Base-by-base conservation (phyloP, 148 eudicot species). In the Gaultheria prostrata region DNA sequence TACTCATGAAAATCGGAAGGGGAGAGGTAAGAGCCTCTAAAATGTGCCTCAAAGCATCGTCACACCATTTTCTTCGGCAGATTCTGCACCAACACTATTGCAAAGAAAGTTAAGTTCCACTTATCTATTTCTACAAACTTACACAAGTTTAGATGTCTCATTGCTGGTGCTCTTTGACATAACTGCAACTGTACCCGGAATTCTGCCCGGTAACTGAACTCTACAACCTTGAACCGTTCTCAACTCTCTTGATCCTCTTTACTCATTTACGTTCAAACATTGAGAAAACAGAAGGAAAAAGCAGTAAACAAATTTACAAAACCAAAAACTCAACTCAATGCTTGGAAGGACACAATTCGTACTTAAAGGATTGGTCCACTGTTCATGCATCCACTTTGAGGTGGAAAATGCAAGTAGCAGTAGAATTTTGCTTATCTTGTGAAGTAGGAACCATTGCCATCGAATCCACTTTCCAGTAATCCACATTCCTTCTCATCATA, bases 381-480 rank as follows among this genome's bases (percentile, higher is more conserved):
- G 54, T 49, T 48, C 83, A 56, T 63, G 63, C 33, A 33, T 76
- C 82, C 67, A 49, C 33, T 77, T 84, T 87, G 49, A 80, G 84
- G 32, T 86, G 78, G 70, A 85, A 79, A 77, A 88, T 72, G 83
- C 85, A 85, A 33, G 83, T 81, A 35, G 84, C 82, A 46, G 83
- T 61, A n/a, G 82, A 78, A 57, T 73, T 56, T 46, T 88, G 88
- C 80, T 87, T 89, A 48, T 86, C 88, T 24, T 84, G 86, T 70
- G 90, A 83, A 77, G 1, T 67, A 30, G 89, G 87, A 75, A 84
- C 79, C 88, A 86, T 15, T 78, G 82, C 85, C 85, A 80, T 84
- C 24, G 87, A 81, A 45, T 85, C 84, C 73, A 89, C 85, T 80
- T 89, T 89, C 90, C 93, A 88, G 71, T 87, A 88, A 45, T 93